phyloP scores from a whole-genome alignment of 1,284 basidiomycete genomes.

The Fomitopsis schrenkii region DNA sequence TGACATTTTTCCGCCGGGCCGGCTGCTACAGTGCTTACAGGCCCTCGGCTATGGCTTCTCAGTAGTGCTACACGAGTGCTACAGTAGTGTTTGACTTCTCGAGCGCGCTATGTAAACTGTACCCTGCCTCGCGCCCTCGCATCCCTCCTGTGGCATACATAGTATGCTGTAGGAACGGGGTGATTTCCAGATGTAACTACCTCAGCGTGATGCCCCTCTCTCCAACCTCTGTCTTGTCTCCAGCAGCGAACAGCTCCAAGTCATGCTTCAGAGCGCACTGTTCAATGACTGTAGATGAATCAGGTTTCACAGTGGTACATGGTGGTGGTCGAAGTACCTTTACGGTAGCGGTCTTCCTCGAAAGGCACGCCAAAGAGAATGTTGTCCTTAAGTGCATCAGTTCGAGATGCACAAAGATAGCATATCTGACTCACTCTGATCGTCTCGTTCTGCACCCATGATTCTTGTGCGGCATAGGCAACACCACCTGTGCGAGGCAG shows the following conservation, averaged over 20 bases:
- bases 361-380: slow-evolving; percentile 41
- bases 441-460: slow-evolving; percentile 65
- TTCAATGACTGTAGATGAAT: slow-evolving; percentile 37
- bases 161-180: too few relatives aligned
- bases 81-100: too few relatives aligned
- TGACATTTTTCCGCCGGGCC: too few relatives aligned
- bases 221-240: slow-evolving; percentile 70
- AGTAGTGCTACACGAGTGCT: too few relatives aligned
- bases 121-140: too few relatives aligned
- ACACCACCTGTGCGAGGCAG: slow-evolving; percentile 64
- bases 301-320: neutral
- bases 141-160: too few relatives aligned
- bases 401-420: too few relatives aligned
- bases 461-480: slow-evolving; percentile 74
- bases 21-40: too few relatives aligned
- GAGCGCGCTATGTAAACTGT: too few relatives aligned
- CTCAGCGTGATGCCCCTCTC: slow-evolving; percentile 59
- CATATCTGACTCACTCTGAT: slow-evolving; percentile 28
- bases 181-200: slow-evolving; percentile 15
- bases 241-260: slow-evolving; percentile 63
- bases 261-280: slow-evolving; percentile 65
- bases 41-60: too few relatives aligned
- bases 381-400: slow-evolving; percentile 29
- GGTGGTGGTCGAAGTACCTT: too few relatives aligned
- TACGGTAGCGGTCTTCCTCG: slow-evolving; percentile 39